Conservation (phyloP, 192 early-diverging fungal genomes). For the Coemansia furcata region DNA sequence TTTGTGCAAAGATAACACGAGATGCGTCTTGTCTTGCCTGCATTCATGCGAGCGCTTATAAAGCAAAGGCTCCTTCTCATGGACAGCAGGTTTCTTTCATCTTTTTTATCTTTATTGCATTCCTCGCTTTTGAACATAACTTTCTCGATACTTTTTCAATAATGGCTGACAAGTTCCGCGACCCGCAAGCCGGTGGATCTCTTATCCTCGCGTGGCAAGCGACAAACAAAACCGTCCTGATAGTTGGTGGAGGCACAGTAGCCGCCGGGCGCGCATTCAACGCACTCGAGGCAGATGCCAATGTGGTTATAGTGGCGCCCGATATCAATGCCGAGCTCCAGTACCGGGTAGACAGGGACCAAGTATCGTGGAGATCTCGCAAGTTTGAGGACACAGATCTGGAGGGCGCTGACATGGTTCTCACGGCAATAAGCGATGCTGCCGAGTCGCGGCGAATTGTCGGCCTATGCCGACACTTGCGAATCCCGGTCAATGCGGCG, state of each 20-base stretch:
- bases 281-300: constrained; percentile 76
- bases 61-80: neutral
- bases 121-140: too few species aligned
- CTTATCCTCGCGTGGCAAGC: constrained; percentile 83
- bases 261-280: constrained; percentile 81
- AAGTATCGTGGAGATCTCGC: constrained; percentile 56
- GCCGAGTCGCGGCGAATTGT: constrained; percentile 70
- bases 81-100: neutral
- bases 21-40: neutral
- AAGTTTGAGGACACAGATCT: constrained; percentile 53
- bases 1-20: neutral
- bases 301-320: constrained; percentile 75
- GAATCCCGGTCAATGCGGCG: constrained; percentile 91
- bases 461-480: constrained; percentile 54
- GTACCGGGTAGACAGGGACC: constrained; percentile 56
- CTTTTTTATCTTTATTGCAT: neutral
- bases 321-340: constrained; percentile 63
- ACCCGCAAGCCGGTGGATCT: constrained; percentile 66
- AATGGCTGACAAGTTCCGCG: constrained; percentile 50
- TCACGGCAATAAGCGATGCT: constrained; percentile 72
- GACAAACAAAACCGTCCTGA: constrained; percentile 70
- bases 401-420: constrained; percentile 54
- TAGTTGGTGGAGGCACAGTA: constrained; percentile 86
- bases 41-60: neutral
- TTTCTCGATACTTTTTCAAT: neutral